Evolutionary conservation across 495 filamentous ascomycete species (phyloP), one percentile per base, ranked within the genome.

Genomic region (Hyaloscypha finlandica): DNA sequence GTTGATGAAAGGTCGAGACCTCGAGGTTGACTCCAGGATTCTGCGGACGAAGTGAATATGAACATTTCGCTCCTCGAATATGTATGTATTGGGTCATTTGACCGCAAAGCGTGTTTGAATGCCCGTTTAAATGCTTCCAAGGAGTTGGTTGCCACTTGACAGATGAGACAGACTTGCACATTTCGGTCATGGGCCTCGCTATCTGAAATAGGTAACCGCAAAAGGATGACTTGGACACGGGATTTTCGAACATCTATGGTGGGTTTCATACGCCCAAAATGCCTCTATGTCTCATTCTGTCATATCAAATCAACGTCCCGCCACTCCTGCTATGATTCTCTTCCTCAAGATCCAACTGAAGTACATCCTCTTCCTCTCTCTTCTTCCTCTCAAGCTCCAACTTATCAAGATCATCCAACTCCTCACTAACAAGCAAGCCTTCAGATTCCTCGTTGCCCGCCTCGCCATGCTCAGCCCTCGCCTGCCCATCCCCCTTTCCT

Each of bases 291-390:
- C 33, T 42, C 5, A 61, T 37, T 29, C 25, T 5, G 48, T 67
- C 8, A 51, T 6, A 61, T 25, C 64, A 67, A 29, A 60, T 67
- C 58, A 54, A 37, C 25, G n/a, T 42, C 29, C 35, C 51, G 8
- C n/a, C 33, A 37, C 32, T 63, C 51, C 63, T 54, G 32, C 25
- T 42, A 37, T 58, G 57, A 4, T 65, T 61, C 29, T 67, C 64
- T 3, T 52, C 61, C 6, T 61, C 60, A 22, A 61, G 48, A 45
- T 59, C 68, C 22, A 73, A 60, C 19, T 70, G 33, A 48, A 73
- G 61, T 30, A 71, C 52, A 69, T 73, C 71, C 31, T 70, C 66
- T 16, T 66, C 63, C 2, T 68, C 65, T 29, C 58, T 19, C 19
- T 54, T 53, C 62, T 53, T 60, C 51, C 39, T 53, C 35, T 52